phyloP scores from a whole-genome alignment of 345 rosid species.

The Viola odorata region DNA sequence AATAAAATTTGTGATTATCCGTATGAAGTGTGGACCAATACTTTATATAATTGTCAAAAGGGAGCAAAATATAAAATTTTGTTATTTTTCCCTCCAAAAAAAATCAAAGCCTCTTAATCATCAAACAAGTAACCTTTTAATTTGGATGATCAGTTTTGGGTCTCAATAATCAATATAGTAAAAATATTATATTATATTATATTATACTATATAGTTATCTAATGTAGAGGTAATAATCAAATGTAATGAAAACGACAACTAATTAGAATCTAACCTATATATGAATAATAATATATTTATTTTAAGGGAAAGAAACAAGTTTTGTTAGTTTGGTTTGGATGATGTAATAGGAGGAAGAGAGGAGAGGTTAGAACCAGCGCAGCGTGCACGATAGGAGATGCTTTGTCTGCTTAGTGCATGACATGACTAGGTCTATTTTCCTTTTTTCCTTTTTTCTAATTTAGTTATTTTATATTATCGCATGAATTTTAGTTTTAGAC shows the following conservation, averaged over 20 bases:
- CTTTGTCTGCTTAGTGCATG: background rate
- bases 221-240: background rate
- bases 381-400: conserved; percentile 19
- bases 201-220: too few relatives aligned
- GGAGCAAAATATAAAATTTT: too few relatives aligned
- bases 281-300: background rate
- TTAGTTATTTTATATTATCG: too few relatives aligned
- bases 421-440: conserved; percentile 13
- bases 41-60: too few relatives aligned
- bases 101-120: too few relatives aligned
- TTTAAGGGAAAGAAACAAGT: conserved; percentile 1
- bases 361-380: conserved; percentile 10
- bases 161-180: too few relatives aligned
- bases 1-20: too few relatives aligned
- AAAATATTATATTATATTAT: too few relatives aligned
- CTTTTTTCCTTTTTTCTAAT: background rate
- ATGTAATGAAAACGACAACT: background rate
- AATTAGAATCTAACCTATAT: conserved; percentile 2
- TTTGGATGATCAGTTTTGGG: too few relatives aligned
- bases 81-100: too few relatives aligned
- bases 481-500: conserved; percentile 6
- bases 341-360: conserved; percentile 2
- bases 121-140: too few relatives aligned
- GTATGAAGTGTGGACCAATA: too few relatives aligned
- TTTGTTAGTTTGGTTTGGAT: conserved; percentile 4